Conservation (phyloP, 2,329 filamentous ascomycete genomes). For the Ophiocordyceps camponoti-floridani region DNA sequence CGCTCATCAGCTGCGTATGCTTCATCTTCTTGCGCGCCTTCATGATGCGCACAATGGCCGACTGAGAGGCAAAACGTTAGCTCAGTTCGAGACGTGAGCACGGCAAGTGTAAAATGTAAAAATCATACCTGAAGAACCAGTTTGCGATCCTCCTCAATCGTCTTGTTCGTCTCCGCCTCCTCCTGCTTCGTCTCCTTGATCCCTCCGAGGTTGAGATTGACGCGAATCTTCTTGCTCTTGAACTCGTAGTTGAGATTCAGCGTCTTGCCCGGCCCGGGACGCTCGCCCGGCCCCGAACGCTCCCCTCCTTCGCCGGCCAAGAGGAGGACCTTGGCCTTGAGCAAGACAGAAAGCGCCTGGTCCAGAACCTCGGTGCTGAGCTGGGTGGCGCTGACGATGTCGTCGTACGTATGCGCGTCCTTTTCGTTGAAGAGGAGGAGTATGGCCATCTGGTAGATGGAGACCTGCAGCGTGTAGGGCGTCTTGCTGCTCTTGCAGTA, state of each 20-base stretch:
- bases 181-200: conserved; percentile 95
- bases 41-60: conserved; percentile 98
- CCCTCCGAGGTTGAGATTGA: conserved; percentile 89
- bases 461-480: conserved; percentile 92
- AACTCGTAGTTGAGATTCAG: conserved; percentile 87
- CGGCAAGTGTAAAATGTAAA: not conserved
- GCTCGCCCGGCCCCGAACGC: too few species aligned
- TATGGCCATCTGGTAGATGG: conserved; percentile 95
- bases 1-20: conserved; percentile 81
- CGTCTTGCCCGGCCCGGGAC: conserved; percentile 58
- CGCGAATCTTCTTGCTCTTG: conserved; percentile 95
- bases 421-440: conserved; percentile 87
- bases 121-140: conserved; percentile 76
- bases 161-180: conserved; percentile 95
- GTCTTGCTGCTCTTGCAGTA: conserved; percentile 83
- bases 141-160: conserved; percentile 95
- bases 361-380: conserved; percentile 72
- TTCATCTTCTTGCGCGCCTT: conserved; percentile 99
- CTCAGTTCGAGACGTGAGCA: not conserved
- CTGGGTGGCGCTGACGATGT: conserved; percentile 67
- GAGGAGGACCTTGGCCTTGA: conserved; percentile 82
- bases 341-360: conserved; percentile 65
- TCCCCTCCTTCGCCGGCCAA: conserved; percentile 52
- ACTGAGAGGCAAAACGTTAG: conserved; percentile 31
- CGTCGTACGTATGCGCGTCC: conserved; percentile 70